These are phyloP conservation scores for Boletus sp. DNA, from an alignment of 768 basidiomycete species.

Conservation along the genomic window DNA sequence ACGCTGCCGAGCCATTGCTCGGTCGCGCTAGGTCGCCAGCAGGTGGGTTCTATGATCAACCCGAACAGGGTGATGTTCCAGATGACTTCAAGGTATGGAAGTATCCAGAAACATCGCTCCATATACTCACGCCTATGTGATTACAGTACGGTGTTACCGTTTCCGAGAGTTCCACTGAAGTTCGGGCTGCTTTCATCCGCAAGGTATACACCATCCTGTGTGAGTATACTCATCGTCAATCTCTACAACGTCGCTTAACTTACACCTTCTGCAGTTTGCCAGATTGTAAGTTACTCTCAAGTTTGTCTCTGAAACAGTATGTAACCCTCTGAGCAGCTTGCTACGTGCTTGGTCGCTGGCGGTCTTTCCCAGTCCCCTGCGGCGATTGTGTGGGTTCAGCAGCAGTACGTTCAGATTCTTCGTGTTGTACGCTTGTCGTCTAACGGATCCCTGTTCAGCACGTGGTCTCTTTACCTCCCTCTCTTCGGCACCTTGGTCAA, in stretches of 20 bases:
- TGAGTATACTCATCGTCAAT: conserved; percentile 40
- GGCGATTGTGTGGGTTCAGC: conserved; percentile 67
- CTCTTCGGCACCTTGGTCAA: conserved; percentile 78
- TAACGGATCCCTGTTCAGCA: conserved; percentile 36
- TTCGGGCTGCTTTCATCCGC: conserved; percentile 83
- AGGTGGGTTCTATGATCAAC: conserved; percentile 71
- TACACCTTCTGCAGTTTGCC: conserved; percentile 50
- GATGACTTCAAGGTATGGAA: conserved; percentile 88
- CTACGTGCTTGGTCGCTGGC: conserved; percentile 79
- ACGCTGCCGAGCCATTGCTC: conserved; percentile 55
- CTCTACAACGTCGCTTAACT: background rate
- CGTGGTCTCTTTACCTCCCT: conserved; percentile 80
- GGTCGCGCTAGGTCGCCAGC: conserved; percentile 43
- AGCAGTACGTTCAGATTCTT: conserved; percentile 48
- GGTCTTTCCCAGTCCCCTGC: conserved; percentile 60
- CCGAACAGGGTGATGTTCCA: conserved; percentile 69
- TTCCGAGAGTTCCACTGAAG: conserved; percentile 71
- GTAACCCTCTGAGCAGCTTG: conserved; percentile 40
- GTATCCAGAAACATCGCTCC: background rate
- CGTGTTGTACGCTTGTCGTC: background rate
- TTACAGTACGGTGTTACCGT: conserved; percentile 78
- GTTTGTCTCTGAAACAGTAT: background rate
- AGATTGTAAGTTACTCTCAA: conserved; percentile 54
- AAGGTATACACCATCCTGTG: conserved; percentile 91
- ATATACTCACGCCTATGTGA: conserved; percentile 6